Evolutionary conservation across 2,329 filamentous ascomycete genomes (phyloP), one percentile per base, ranked within the genome.

Genomic region (Cyanodermella asteris): DNA sequence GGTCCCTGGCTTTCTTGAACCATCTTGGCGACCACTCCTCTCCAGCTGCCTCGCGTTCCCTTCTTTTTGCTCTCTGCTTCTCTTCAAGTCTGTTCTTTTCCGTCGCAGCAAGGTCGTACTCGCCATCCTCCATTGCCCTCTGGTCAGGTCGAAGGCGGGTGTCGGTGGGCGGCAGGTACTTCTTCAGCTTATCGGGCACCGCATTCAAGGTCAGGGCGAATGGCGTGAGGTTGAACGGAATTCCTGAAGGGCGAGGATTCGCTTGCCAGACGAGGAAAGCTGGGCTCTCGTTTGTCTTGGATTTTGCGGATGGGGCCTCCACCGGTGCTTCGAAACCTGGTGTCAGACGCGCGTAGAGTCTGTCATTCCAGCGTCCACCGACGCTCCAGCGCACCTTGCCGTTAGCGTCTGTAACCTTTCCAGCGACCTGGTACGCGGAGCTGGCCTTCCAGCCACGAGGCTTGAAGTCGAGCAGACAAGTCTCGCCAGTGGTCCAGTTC

Each of bases 1-100:
- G 64, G 47, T 78, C 82, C 36, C 48, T 63, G 3, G 58, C 58
- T 51, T 74, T 77, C 19, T 43, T 53, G 46, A 97, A 97, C 82
- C 84, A 97, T 23, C 72, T 68, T 0, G 87, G 80, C 20, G 52
- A 49, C 42, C 87, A 94, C 31, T 84, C 71, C 33, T 90, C 74
- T 4, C 87, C 87, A 3, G 52, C 62, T 16, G 62, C 61, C 49
- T 97, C 84, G 13, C 82, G 60, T 30, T 61, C 53, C 27, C 76
- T 55, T 32, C 87, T 56, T 30, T 72, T 71, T 7, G 72, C 69
- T 31, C 87, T 62, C 56, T 97, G 87, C 34, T 72, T 81, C 53
- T 93, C 76, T 49, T 97, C 87, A 0, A 97, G 65, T 2, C 87
- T 63, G 41, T 84, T 87, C 64, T 97, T 97, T 56, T 97, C 87